Evolutionary conservation across 2,329 filamentous ascomycete species (phyloP).

Genomic region (Diaporthe aspalathi): DNA sequence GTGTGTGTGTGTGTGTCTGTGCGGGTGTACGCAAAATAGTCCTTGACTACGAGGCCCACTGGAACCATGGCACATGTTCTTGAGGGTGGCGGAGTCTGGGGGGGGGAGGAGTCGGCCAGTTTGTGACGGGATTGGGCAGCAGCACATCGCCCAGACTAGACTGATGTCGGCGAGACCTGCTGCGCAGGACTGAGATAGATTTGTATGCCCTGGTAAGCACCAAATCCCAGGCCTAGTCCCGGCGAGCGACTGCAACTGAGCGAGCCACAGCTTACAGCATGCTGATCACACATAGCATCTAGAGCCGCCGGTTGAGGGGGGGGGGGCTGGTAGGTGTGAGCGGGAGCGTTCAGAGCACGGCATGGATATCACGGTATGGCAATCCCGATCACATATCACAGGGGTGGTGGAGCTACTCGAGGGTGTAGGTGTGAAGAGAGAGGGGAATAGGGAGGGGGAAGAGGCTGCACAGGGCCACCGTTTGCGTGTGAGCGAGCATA

Average conservation of each 20-base stretch:
- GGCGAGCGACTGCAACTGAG: background rate
- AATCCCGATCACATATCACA: constrained; percentile 35
- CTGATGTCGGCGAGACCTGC: background rate
- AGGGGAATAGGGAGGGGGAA: too few species aligned
- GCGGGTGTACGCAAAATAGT: too few species aligned
- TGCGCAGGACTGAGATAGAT: background rate
- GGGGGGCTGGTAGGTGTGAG: background rate
- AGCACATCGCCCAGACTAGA: background rate
- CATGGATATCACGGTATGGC: constrained; percentile 35
- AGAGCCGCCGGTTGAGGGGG: background rate
- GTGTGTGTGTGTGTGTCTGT: background rate
- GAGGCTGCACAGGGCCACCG: background rate
- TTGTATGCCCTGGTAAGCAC: background rate
- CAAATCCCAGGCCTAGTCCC: background rate
- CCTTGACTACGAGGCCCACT: background rate
- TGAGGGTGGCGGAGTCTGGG: background rate
- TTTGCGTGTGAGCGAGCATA: background rate
- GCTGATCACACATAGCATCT: background rate
- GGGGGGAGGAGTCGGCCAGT: too few species aligned
- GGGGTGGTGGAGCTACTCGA: background rate
- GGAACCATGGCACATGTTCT: background rate
- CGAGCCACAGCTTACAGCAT: background rate
- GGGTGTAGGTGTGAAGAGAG: background rate
- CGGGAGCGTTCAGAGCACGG: background rate
- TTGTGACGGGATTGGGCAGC: background rate